A percentile compares a stretch with the other conserved stretches of the same genome.
Evolutionary conservation across 140 eudicot genomes (phyloP).

Genomic region (Anethum foeniculum): DNA sequence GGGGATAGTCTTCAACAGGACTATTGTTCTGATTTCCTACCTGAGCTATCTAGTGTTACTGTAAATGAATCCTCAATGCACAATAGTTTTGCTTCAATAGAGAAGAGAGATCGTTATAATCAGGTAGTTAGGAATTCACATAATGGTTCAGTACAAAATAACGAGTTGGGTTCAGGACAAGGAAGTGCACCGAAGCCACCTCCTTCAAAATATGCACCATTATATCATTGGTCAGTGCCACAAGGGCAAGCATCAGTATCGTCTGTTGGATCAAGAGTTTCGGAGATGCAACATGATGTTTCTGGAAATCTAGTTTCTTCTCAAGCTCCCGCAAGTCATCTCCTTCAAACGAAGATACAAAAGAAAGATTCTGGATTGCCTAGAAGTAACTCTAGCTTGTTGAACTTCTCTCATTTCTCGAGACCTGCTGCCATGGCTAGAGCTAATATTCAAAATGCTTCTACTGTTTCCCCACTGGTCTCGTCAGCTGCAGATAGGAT

Average conservation of each 20-base stretch:
- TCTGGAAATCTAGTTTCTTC: constrained; percentile 26
- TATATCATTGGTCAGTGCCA: constrained; percentile 29
- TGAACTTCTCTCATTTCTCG: constrained; percentile 77
- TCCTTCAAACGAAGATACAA: constrained; percentile 26
- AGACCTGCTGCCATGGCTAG: constrained; percentile 50
- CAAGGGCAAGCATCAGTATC: constrained; percentile 35
- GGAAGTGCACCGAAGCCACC: constrained; percentile 26
- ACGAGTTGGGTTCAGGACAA: constrained; percentile 18
- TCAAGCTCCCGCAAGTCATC: constrained; percentile 22
- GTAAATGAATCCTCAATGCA: constrained; percentile 38
- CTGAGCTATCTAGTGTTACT: constrained; percentile 68
- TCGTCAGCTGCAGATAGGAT: constrained; percentile 23
- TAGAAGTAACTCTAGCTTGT: constrained; percentile 34
- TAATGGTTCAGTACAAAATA: constrained; percentile 12
- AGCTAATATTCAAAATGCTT: constrained; percentile 33
- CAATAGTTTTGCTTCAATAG: constrained; percentile 24
- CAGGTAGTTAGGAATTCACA: constrained; percentile 27
- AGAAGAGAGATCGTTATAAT: constrained; percentile 35
- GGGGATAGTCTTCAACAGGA: constrained; percentile 42
- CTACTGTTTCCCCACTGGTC: constrained; percentile 10
- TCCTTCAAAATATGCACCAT: constrained; percentile 33
- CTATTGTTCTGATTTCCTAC: constrained; percentile 54
- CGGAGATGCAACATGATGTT: constrained; percentile 29
- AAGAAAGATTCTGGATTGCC: constrained; percentile 43
- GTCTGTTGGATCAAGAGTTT: constrained; percentile 45